These are phyloP conservation scores for Chaetomidium leptoderma DNA, from an alignment of 495 filamentous ascomycete genomes.

Conservation along the genomic window DNA sequence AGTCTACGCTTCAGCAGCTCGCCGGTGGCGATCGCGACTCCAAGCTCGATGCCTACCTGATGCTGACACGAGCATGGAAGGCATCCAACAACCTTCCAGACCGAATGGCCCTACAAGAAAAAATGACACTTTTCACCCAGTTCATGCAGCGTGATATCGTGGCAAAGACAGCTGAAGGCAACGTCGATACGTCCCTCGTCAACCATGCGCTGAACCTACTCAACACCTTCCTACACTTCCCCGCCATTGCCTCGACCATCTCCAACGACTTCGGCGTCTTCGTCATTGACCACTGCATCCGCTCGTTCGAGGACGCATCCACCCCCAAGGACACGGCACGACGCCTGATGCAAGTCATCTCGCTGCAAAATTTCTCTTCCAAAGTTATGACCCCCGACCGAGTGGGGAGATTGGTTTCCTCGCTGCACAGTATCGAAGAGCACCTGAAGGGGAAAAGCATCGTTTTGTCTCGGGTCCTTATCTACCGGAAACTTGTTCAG, in stretches of 20 bases:
- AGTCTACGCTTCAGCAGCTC: conserved; percentile 75
- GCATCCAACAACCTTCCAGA: conserved; percentile 74
- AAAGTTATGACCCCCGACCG: conserved; percentile 69
- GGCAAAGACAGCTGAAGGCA: conserved; percentile 48
- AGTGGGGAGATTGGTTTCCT: conserved; percentile 60
- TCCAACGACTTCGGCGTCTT: conserved; percentile 73
- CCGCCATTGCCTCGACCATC: conserved; percentile 57
- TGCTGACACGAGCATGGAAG: conserved; percentile 68
- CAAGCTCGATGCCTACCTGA: conserved; percentile 80
- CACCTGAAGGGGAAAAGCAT: conserved; percentile 73
- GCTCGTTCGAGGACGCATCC: conserved; percentile 50
- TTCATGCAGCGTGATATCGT: conserved; percentile 77
- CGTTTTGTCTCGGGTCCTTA: conserved; percentile 62
- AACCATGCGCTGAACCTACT: conserved; percentile 73
- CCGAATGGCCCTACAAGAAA: conserved; percentile 63
- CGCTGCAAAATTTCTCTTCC: conserved; percentile 68
- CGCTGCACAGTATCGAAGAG: conserved; percentile 66
- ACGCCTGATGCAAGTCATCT: conserved; percentile 71
- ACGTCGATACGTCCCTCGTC: conserved; percentile 58
- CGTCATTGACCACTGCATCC: conserved; percentile 72
- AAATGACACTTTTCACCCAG: conserved; percentile 66
- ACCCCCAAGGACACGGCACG: conserved; percentile 72
- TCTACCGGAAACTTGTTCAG: conserved; percentile 69
- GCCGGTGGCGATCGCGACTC: conserved; percentile 62
- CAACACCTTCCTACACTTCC: conserved; percentile 64